Base-by-base conservation (phyloP, 2,329 filamentous ascomycete genomes). In the Xylogone sp. region DNA sequence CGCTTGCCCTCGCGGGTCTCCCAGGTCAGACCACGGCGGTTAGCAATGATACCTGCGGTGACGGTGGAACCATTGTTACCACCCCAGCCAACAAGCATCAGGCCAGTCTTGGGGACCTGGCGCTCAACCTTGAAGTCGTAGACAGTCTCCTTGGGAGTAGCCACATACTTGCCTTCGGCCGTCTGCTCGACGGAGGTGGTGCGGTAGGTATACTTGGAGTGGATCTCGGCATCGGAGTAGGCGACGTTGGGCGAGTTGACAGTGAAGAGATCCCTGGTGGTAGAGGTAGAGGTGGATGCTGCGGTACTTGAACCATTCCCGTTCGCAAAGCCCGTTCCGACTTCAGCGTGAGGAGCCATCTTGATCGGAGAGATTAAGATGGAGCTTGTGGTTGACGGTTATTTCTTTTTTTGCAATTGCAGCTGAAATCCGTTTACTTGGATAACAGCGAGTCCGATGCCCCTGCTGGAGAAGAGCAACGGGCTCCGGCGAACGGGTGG, bases 51-150 rank as follows among this genome's bases (percentile, higher is more conserved):
- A 70, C 93, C 94, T 56, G 94, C 94, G 54, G 94, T 97, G 56
- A 99, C 90, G 53, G 94, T 99, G 60, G 90, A 45, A 60, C 94
- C 94, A 69, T 99, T 99, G 83, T 99, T 99, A 67, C 94, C 94
- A 73, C 94, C 94, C 84, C 88, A 93, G 58, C 94, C 94, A 61
- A 99, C 93, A 60, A 99, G 82, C 94, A 99, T 97, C 77, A 97
- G 83, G 68, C 94, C 94, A 61, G 90, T 83, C 80, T 93, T 96
- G 73, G 91, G 90, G 54, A 97, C 82, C 73, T 88, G 89, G 71
- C 93, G 90, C 69, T 96, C 88, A 66, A 94, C 89, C 81, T 96
- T 96, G 87, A 99, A 97, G 78, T 97, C 87, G 72, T 97, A 99
- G 62, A 86, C 75, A 57, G 88, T 94, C 75, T 96, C 88, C 73